Evolutionary conservation across 768 basidiomycete species (phyloP), one percentile per base, ranked within the genome.

Genomic region (Podaxis pistillaris): DNA sequence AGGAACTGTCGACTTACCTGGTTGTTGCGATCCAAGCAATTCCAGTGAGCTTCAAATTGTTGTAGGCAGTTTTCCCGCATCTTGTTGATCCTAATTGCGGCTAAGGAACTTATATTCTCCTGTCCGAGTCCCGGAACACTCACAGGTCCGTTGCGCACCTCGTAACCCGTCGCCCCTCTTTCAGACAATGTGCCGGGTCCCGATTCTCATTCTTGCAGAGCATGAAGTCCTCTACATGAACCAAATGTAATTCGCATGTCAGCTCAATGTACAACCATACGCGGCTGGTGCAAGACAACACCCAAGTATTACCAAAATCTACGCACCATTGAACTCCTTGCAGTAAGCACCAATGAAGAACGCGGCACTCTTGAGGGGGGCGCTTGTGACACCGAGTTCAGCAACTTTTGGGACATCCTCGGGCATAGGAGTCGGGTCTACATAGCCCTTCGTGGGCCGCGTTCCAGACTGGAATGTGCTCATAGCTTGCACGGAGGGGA

Each of bases 311-410:
- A 24, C 15, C 28, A 40, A 22, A 12, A 33, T 33, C 26, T 15
- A 77, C 90, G 57, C 64, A 98, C 96, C 96, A 78, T 96, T 98
- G 79, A 87, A 96, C 62, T 94, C 92, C 76, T 94, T 94, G 85
- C 96, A 99, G 73, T 93, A 85, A 40, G 91, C 89, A 30, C 94
- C 97, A 73, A 99, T 87, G 79, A 98, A 98, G 85, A 98, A 98
- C 7, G 94, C 90, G 1, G 96, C 94, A 68, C 91, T 93, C 81
- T 98, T 98, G 70, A 98, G 80, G 1, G 96, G 97, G 63, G 89
- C 97, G 67, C 93, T 96, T 0, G 94, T 94, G 49, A 80, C 83
- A 46, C 96, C 96, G 50, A 99, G 76, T 76, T 99, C 97, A 64
- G 86, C 81, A 40, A 98, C 93, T 70, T 86, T 87, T 37, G 96